Percentiles rank a stretch among this genome's conserved stretches.
Conservation (phyloP, 2,329 filamentous ascomycete genomes). For the Macroventuria anomochaeta region DNA sequence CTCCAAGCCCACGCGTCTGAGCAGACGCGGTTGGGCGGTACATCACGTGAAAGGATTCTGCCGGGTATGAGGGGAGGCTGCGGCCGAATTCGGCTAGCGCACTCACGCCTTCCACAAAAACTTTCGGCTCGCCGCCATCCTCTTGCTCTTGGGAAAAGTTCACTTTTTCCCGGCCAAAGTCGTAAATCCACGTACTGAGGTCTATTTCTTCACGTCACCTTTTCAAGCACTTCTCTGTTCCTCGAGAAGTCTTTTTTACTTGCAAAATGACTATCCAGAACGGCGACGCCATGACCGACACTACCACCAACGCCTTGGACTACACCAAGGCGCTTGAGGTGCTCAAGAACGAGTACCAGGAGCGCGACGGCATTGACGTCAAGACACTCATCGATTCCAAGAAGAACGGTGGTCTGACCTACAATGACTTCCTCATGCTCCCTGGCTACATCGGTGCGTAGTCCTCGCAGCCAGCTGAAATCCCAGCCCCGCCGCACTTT, state of each 20-base stretch:
- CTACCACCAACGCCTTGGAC: conserved; percentile 68
- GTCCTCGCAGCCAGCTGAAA: conserved; percentile 17
- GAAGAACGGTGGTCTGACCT: conserved; percentile 91
- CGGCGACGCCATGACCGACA: conserved; percentile 63
- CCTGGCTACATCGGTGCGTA: conserved; percentile 87
- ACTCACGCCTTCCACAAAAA: conserved; percentile 29
- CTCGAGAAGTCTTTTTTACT: conserved; percentile 40
- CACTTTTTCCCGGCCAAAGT: conserved; percentile 64
- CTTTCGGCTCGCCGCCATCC: conserved; percentile 28
- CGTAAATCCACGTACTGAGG: conserved; percentile 39
- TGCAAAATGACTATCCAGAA: conserved; percentile 75
- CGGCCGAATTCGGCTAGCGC: conserved; percentile 12
- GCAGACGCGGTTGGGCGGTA: conserved; percentile 6
- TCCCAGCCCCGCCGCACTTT: conserved; percentile 2
- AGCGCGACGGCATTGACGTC: conserved; percentile 84
- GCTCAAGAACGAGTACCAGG: conserved; percentile 76
- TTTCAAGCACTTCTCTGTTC: conserved; percentile 31
- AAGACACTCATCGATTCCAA: conserved; percentile 88
- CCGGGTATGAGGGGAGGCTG: conserved; percentile 1
- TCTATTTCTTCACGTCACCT: conserved; percentile 39
- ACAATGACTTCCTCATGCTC: conserved; percentile 97
- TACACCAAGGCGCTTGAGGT: conserved; percentile 77
- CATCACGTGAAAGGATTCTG: background rate
- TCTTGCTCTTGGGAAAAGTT: conserved; percentile 58
- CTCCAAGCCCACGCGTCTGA: conserved; percentile 7